Evolutionary conservation across 805 yeast genomes (phyloP), one percentile per base, ranked within the genome.

Genomic region (Yarrowia yakushimensis): DNA sequence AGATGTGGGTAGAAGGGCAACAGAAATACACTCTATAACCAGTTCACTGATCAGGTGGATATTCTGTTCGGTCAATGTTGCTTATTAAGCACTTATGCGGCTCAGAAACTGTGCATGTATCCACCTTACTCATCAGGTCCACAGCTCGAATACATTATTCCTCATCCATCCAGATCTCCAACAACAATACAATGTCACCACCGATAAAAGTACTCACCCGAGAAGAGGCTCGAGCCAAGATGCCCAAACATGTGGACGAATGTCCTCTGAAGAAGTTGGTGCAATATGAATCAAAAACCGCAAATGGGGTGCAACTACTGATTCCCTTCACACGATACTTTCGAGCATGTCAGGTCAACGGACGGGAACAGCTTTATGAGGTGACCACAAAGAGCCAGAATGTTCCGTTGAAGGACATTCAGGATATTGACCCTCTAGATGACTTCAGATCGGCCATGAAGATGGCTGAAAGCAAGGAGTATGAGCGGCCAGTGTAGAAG

Each of bases 301-400:
- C 31, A 6, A 52, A 52, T 10, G 59, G 59, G 7, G 33, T 52
- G 18, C 59, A 52, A 9, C 64, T 54, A 6, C 31, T 71, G 10
- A 39, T 43, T 27, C 73, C 73, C 15, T 65, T 72, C 48, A 66
- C 65, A 39, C 54, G 74, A 52, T 39, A 67, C 33, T 72, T 72
- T 52, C 50, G 67, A 22, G 66, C 60, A 59, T 71, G 60, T 18
- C 48, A 39, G 17, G 48, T 55, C 37, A 55, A 55, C 11, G 61
- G 61, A 17, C 25, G 20, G 3, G 37, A 41, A 9, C 61, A 41
- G 48, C 11, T 55, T 8, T 55, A 34, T 30, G 61, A 55, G 30
- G 48, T 55, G 20, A 55, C 61, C 17, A 36, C 59, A 2, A 33
- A 36, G 25, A 27, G 33, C 6, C 42, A 33, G 43, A 52, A 52